phyloP scores from a whole-genome alignment of 2,329 filamentous ascomycete genomes.

The Fusarium metavorans region DNA sequence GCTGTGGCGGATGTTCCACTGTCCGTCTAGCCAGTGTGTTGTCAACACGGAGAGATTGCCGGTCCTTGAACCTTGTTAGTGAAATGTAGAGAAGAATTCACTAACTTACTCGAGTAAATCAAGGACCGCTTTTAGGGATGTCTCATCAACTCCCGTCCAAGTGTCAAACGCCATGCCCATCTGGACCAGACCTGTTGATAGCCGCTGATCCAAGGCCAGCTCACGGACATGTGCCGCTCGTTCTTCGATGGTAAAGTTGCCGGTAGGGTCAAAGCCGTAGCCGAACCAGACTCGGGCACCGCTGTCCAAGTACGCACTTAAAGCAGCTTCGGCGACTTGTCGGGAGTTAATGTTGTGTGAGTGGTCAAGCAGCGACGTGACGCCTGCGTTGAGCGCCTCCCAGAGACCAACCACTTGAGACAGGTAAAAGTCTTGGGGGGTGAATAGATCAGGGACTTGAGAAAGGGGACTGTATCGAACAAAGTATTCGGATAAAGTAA shows the following conservation, averaged over 20 bases:
- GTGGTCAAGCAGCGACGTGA: neutral
- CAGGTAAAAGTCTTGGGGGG: neutral
- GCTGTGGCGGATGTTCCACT: too few species aligned
- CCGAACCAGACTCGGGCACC: neutral
- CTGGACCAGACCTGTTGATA: neutral
- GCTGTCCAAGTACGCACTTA: neutral
- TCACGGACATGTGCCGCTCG: too few species aligned
- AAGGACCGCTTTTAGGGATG: too few species aligned
- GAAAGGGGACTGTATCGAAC: neutral
- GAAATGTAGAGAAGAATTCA: too few species aligned
- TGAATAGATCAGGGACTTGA: neutral
- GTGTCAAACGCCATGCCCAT: neutral
- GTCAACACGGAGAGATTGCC: neutral
- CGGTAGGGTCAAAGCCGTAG: neutral
- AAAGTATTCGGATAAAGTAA: neutral
- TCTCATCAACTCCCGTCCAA: neutral
- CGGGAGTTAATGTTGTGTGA: neutral
- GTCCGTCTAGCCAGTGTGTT: neutral
- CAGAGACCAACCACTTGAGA: neutral
- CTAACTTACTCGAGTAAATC: too few species aligned
- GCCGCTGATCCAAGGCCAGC: too few species aligned
- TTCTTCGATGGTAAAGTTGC: neutral
- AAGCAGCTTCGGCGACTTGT: neutral
- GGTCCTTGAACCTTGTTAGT: too few species aligned
- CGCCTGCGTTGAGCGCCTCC: neutral